Conservation (phyloP, 257 asterid species). For the Lithospermum erythrorhizon region DNA sequence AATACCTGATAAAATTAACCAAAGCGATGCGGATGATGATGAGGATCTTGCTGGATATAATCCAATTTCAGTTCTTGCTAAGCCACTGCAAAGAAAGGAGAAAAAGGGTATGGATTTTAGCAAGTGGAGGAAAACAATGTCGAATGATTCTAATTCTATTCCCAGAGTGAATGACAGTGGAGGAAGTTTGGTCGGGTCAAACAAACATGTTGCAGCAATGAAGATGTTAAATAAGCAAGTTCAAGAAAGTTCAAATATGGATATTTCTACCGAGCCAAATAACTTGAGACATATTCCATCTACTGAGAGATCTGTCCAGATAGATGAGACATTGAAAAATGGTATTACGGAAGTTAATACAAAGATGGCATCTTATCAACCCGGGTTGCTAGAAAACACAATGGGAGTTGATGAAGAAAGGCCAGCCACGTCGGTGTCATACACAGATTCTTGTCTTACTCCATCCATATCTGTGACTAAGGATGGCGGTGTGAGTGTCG, state of each 20-base stretch:
- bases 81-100: constrained; percentile 51
- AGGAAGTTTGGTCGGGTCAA: constrained; percentile 11
- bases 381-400: constrained; percentile 9
- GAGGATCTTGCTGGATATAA: constrained; percentile 30
- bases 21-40: constrained; percentile 29
- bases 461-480: constrained; percentile 22
- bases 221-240: constrained; percentile 12
- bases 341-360: constrained; percentile 2
- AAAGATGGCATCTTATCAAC: constrained; percentile 10
- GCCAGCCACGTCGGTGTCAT: constrained; percentile 12
- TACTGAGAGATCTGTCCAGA: constrained; percentile 14
- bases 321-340: constrained; percentile 6
- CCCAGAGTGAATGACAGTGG: constrained; percentile 11
- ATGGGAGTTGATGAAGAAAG: constrained; percentile 15
- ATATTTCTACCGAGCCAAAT: constrained; percentile 13
- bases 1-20: constrained; percentile 18
- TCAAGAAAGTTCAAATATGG: constrained; percentile 9
- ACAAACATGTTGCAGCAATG: constrained; percentile 9
- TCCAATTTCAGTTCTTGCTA: constrained; percentile 36
- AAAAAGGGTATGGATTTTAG: constrained; percentile 59
- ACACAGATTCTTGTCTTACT: constrained; percentile 21
- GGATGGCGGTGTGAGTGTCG: constrained; percentile 26
- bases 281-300: constrained; percentile 13
- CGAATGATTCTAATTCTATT: constrained; percentile 18
- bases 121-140: constrained; percentile 36